Evolutionary conservation across 163 green algal species (phyloP).

Genomic region (Scenedesmus sp.): DNA sequence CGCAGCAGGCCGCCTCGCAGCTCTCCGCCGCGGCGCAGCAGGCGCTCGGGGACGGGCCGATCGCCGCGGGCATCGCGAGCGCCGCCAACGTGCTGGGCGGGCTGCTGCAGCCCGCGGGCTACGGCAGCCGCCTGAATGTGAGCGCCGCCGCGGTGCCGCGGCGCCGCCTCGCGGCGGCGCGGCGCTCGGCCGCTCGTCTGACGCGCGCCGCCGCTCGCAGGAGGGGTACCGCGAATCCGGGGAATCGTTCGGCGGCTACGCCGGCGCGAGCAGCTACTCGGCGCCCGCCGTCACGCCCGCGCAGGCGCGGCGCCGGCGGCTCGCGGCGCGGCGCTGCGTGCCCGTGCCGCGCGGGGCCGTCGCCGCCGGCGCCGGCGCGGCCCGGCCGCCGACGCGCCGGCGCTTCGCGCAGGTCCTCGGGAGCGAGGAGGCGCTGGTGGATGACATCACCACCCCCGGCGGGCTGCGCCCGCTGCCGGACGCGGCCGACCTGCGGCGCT

Average conservation of each 20-base stretch:
- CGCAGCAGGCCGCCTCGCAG: slow-evolving; percentile 24
- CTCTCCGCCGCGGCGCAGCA: not conserved
- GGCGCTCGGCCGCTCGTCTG: no score
- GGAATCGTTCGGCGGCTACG: no score
- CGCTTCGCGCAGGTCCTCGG: slow-evolving; percentile 52
- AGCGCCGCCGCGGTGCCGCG: not conserved
- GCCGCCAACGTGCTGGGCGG: slow-evolving; percentile 11
- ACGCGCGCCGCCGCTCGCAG: no score
- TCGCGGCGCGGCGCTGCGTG: no score
- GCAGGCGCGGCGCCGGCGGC: no score
- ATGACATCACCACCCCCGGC: slow-evolving; percentile 71
- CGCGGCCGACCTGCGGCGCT: slow-evolving; percentile 77
- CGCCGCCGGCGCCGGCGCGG: no score
- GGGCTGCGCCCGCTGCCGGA: slow-evolving; percentile 58
- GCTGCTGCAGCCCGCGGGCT: slow-evolving; percentile 24
- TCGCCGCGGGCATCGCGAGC: slow-evolving; percentile 28
- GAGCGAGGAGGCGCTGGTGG: slow-evolving; percentile 74
- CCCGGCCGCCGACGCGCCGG: no score
- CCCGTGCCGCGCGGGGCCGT: no score
- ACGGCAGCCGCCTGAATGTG: slow-evolving; percentile 37
- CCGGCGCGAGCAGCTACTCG: no score
- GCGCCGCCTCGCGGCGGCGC: no score
- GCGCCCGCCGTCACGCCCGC: no score
- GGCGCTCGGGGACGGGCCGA: slow-evolving; percentile 34
- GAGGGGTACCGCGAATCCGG: no score